Base-by-base conservation (phyloP, 257 asterid genomes). In the Cruciata laevipes region DNA sequence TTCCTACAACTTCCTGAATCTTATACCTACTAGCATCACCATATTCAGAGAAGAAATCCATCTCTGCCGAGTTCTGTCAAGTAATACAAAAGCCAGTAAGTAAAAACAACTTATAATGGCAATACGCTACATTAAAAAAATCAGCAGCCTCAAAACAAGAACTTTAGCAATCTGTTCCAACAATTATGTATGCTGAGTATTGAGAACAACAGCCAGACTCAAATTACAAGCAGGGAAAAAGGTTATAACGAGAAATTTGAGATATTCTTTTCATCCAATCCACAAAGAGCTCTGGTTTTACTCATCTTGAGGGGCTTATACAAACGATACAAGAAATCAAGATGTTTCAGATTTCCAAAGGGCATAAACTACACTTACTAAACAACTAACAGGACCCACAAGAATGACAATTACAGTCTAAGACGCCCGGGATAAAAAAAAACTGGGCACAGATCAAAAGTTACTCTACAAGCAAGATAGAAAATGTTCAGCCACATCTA, bases 21-120 rank as follows among this genome's bases (percentile, higher is more conserved):
- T 85, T 88, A 69, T 78, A 91, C 77, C 93, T 78, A 77, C 81
- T 91, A 37, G 91, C 95, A 79, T 88, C 98, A 57, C 98, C 98
- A 76, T 86, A 88, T 53, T 88, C 98, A 33, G 96, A 86, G 69
- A 91, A 91, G 81, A 91, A 91, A 56, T 91, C 96, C 87, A 78
- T 75, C 78, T 89, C 95, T 42, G 81, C 63, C 6, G 95, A 87
- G 70, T 77, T 78, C 97, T 89, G 89, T 30, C 13, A 27, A 59
- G 40, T 73, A 79, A 23, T 16, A 59, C 11, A 47, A 38, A 69
- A 60, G 51, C 30, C 53, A 23, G 42, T 37, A 49, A 63, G 69
- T 51, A 23, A 12, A 1, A 57, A 42, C 10, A 9, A 21, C 49
- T 31, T 8, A 65, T 2, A 52, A 1, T 49, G 55, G 51, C 8